Evolutionary conservation across 208 protist species (phyloP).

Genomic region (Leptomonas seymouri): DNA sequence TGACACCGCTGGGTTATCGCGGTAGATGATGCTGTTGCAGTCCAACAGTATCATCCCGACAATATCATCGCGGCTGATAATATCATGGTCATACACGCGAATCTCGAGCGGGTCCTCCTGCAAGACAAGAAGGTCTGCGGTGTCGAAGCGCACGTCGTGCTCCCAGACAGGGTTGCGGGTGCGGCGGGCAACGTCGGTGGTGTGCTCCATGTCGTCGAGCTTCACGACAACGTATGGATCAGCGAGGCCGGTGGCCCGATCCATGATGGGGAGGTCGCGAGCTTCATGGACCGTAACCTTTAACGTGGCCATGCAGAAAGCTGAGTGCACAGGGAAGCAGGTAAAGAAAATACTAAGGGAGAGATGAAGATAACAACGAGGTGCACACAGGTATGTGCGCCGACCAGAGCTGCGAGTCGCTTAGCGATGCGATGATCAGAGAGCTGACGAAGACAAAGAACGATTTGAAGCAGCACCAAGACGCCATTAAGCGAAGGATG

Average conservation of each 20-base stretch:
- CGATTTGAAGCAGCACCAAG: too few species aligned
- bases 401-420: background rate
- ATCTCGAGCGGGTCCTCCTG: conserved; percentile 96
- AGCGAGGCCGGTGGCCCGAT: conserved; percentile 80
- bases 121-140: conserved; percentile 83
- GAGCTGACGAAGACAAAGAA: too few species aligned
- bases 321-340: background rate
- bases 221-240: conserved; percentile 91
- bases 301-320: conserved; percentile 77
- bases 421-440: too few species aligned
- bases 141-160: conserved; percentile 82
- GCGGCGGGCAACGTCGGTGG: conserved; percentile 72
- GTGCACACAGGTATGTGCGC: too few species aligned
- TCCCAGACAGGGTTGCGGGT: conserved; percentile 88
- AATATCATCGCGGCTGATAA: conserved; percentile 94
- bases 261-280: conserved; percentile 93
- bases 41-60: conserved; percentile 95
- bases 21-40: conserved; percentile 89
- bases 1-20: conserved; percentile 56
- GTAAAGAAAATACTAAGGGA: conserved; percentile 8
- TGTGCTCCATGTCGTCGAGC: conserved; percentile 77
- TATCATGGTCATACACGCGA: conserved; percentile 96
- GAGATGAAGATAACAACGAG: too few species aligned
- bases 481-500: too few species aligned
- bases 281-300: conserved; percentile 91